These are phyloP conservation scores for Aspergillus homomorphus DNA, from an alignment of 495 filamentous ascomycete genomes.

Conservation along the genomic window DNA sequence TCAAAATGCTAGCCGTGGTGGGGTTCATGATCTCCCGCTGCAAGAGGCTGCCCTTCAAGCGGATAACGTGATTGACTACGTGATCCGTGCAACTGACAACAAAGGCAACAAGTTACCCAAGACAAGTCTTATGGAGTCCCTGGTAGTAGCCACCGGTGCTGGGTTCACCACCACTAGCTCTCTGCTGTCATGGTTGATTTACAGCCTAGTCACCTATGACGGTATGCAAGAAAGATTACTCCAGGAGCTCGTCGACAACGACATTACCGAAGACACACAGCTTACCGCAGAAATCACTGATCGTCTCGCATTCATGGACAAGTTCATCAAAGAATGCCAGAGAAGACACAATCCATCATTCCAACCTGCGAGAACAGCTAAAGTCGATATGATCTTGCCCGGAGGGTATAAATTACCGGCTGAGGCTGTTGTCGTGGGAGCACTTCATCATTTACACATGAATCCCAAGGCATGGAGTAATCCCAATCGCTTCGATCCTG, in stretches of 20 bases:
- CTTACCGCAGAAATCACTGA: constrained; percentile 41
- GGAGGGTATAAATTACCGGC: constrained; percentile 51
- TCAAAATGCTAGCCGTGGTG: constrained; percentile 25
- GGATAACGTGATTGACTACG: constrained; percentile 30
- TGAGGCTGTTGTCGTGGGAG: constrained; percentile 43
- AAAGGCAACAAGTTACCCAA: constrained; percentile 50
- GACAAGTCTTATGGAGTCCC: constrained; percentile 25
- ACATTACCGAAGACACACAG: constrained; percentile 22
- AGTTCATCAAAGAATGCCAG: constrained; percentile 56
- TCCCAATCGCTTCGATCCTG: constrained; percentile 51
- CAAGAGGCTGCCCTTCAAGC: background rate
- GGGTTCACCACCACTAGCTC: constrained; percentile 54
- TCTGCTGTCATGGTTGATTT: constrained; percentile 54
- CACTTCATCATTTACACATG: constrained; percentile 49
- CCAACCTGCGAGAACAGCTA: constrained; percentile 52
- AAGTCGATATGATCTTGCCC: constrained; percentile 49
- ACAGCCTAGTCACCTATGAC: constrained; percentile 46
- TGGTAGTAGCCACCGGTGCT: constrained; percentile 42
- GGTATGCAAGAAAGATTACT: constrained; percentile 51
- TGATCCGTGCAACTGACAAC: constrained; percentile 43
- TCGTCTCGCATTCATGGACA: constrained; percentile 47
- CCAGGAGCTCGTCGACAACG: constrained; percentile 50
- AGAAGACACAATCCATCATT: constrained; percentile 54
- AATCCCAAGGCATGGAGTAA: constrained; percentile 51
- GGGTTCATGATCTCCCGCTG: constrained; percentile 31